Base-by-base conservation (phyloP, 257 asterid species). In the Anisodus tanguticus region DNA sequence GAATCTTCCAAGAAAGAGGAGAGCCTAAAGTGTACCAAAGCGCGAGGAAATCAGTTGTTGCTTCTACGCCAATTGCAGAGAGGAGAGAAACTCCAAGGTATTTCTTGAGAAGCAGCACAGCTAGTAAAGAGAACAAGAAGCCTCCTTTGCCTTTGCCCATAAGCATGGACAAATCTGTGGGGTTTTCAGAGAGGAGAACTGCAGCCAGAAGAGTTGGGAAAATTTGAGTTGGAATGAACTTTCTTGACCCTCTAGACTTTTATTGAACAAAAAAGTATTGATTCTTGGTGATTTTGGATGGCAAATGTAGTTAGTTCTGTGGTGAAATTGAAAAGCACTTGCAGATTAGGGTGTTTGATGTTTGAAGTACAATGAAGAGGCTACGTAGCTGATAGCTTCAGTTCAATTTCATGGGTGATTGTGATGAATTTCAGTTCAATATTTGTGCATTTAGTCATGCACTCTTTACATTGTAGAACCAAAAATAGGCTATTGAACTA, bases 1-100 rank as follows among this genome's bases (percentile, higher is more conserved):
- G 98, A 93, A 80, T 89, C 97, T 13, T 89, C 91, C 8, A 95
- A 92, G 91, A 94, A 84, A 88, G 93, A 43, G 97, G 92, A 35
- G 95, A 88, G 79, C 54, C 86, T 3, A 87, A 85, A 82, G 89
- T 82, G 86, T 83, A 78, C 15, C 91, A 88, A 39, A 87, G 96
- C 83, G 60, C 88, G 67, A 90, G 93, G 87, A 91, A 88, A 85
- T 81, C 85, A 19, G 78, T 86, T 26, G 82, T 86, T n/a, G 83
- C 87, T 9, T 80, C 90, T 77, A 92, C 98, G 9, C 97, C 99
- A 0, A 57, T 88, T 88, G 85, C 82, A 13, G 92, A 88, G 84
- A 84, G 90, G 84, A 91, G 88, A 89, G 94, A 83, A 88, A 85
- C 90, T 4, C 90, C 98, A 4, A 91, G 99, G 93, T 95, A 95